A percentile compares a stretch with the other conserved stretches of the same genome.
Evolutionary conservation across 768 basidiomycete genomes (phyloP).

Genomic region (Coprinellus aureogranulatus): DNA sequence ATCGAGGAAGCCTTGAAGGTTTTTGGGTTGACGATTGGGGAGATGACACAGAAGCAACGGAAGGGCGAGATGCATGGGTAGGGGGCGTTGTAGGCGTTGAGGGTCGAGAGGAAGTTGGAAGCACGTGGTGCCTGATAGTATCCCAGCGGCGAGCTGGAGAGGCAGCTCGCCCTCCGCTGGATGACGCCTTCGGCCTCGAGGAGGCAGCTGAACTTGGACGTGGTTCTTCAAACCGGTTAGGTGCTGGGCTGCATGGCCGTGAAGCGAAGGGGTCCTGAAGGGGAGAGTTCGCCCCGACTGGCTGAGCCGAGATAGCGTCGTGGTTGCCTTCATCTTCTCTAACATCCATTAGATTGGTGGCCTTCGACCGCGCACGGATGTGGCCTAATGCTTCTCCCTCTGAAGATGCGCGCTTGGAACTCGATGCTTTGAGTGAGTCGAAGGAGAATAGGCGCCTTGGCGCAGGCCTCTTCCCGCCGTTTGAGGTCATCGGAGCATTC

Average conservation of each 20-base stretch:
- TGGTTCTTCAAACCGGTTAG: background rate
- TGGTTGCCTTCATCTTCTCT: background rate
- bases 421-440: constrained; percentile 7
- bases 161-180: background rate
- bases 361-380: constrained; percentile 2
- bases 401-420: constrained; percentile 3
- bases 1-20: constrained; percentile 46
- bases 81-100: constrained; percentile 25
- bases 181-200: constrained; percentile 2
- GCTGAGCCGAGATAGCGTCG: background rate
- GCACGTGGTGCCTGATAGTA: constrained; percentile 51
- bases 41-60: constrained; percentile 15
- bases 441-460: constrained; percentile 7
- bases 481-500: constrained; percentile 6
- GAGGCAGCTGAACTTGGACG: background rate
- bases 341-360: constrained; percentile 2
- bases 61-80: constrained; percentile 11
- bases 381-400: constrained; percentile 1
- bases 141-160: constrained; percentile 40
- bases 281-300: background rate
- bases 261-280: constrained; percentile 7
- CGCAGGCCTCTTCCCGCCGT: constrained; percentile 2
- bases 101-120: constrained; percentile 30
- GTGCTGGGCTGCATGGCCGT: background rate
- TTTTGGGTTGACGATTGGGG: constrained; percentile 39